Percentiles rank a stretch among this genome's conserved stretches.
These are phyloP conservation scores for Centrapalus pauciflorus DNA, from an alignment of 129 eudicot genomes.

Conservation along the genomic window DNA sequence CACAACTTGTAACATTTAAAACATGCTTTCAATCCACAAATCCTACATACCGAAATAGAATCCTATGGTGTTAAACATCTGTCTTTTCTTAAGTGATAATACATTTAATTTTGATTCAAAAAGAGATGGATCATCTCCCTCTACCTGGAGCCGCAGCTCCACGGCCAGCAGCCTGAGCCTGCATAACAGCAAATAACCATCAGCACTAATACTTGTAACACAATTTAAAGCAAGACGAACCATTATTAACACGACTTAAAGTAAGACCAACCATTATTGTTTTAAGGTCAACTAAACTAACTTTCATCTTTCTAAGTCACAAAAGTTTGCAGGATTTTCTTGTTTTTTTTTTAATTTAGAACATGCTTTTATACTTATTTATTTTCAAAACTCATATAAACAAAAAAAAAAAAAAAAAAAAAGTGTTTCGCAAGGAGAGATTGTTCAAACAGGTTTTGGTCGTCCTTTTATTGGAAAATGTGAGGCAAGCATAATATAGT, in stretches of 20 bases:
- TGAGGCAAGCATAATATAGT: too few relatives aligned
- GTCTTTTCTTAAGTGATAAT: slow-evolving; percentile 2
- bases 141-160: slow-evolving; percentile 72
- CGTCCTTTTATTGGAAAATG: too few relatives aligned
- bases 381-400: too few relatives aligned
- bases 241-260: not conserved
- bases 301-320: not conserved
- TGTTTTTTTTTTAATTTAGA: too few relatives aligned
- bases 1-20: not conserved
- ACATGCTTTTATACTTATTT: too few relatives aligned
- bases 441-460: too few relatives aligned
- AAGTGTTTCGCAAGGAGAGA: too few relatives aligned
- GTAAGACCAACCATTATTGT: not conserved
- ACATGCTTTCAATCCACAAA: slow-evolving; percentile 5
- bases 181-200: slow-evolving; percentile 30
- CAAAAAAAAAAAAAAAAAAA: too few relatives aligned
- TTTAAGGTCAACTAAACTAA: not conserved
- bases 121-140: slow-evolving; percentile 51
- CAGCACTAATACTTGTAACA: not conserved
- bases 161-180: slow-evolving; percentile 91
- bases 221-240: not conserved
- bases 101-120: slow-evolving; percentile 3
- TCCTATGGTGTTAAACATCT: not conserved
- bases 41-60: slow-evolving; percentile 15
- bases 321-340: not conserved